phyloP scores from a whole-genome alignment of 305 asterid genomes.

The Fraxinus platypoda region DNA sequence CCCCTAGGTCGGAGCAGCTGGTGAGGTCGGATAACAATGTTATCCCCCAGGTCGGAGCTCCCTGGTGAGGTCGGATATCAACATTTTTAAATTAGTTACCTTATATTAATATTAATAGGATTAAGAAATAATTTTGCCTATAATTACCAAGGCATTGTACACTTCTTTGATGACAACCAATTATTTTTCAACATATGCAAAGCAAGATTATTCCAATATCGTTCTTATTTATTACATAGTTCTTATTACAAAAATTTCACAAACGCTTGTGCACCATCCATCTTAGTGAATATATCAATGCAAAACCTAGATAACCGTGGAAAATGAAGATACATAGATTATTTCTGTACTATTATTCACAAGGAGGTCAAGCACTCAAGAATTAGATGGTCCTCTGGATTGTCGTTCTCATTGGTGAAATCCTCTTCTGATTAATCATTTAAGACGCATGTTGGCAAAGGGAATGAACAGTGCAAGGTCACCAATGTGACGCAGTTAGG shows the following conservation, averaged over 20 bases:
- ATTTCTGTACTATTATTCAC: not conserved
- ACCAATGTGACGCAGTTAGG: not conserved
- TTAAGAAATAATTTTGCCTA: not conserved
- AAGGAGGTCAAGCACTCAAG: not conserved
- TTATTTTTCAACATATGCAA: not conserved
- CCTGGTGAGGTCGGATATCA: too few relatives aligned
- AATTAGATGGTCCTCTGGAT: not conserved
- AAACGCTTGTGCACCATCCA: not conserved
- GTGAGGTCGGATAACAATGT: too few relatives aligned
- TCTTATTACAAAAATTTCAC: not conserved
- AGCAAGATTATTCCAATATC: not conserved
- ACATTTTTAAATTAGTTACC: not conserved
- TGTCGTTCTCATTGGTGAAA: not conserved
- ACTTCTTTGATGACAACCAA: not conserved
- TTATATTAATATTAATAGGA: not conserved
- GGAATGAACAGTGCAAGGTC: conserved; percentile 9
- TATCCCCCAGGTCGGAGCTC: too few relatives aligned
- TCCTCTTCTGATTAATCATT: not conserved
- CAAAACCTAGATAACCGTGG: not conserved
- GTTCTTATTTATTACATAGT: not conserved
- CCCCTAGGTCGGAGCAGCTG: too few relatives aligned
- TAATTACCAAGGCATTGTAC: not conserved
- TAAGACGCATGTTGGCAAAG: not conserved
- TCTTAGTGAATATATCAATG: not conserved
- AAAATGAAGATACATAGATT: not conserved